A percentile compares a stretch with the other conserved stretches of the same genome.
Evolutionary conservation across 805 yeast species (phyloP).

Genomic region (Wickerhamomyces hampshirensis): DNA sequence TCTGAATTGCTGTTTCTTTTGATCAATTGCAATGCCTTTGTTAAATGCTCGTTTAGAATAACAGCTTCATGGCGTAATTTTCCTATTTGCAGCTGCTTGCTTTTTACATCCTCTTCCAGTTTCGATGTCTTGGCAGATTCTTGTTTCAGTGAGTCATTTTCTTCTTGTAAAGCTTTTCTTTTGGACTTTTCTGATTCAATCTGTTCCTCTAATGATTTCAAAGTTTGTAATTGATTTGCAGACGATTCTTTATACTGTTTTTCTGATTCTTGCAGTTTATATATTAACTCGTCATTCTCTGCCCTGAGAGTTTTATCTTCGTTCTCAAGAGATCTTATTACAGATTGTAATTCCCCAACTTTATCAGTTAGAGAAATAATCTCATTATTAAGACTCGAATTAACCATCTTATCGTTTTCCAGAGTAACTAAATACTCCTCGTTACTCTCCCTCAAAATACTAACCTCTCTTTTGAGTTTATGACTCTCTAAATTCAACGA

Average conservation of each 20-base stretch:
- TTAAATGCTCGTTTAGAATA: conserved; percentile 86
- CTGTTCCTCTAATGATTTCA: conserved; percentile 20
- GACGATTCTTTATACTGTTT: conserved; percentile 2
- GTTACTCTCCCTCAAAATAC: conserved; percentile 33
- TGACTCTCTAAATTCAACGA: background rate
- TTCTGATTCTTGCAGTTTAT: conserved; percentile 3
- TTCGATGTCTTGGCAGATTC: conserved; percentile 25
- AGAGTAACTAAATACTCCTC: conserved; percentile 33
- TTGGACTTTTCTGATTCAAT: conserved; percentile 24
- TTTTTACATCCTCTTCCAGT: conserved; percentile 54
- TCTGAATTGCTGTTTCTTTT: conserved; percentile 73
- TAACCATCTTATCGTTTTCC: conserved; percentile 30
- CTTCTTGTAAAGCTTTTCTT: conserved; percentile 22
- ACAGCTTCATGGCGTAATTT: conserved; percentile 94
- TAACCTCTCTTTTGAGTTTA: conserved; percentile 12
- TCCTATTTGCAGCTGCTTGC: conserved; percentile 76
- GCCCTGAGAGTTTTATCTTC: conserved; percentile 1
- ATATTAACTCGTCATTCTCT: conserved; percentile 4
- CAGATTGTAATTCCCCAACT: conserved; percentile 5
- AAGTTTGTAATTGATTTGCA: conserved; percentile 4
- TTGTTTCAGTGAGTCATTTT: conserved; percentile 20
- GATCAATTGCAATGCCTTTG: conserved; percentile 84
- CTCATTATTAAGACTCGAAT: conserved; percentile 34
- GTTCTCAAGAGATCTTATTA: conserved; percentile 1
- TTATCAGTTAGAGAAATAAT: conserved; percentile 29